Evolutionary conservation across 441 rosid species (phyloP).

Genomic region (Populus hybrid): DNA sequence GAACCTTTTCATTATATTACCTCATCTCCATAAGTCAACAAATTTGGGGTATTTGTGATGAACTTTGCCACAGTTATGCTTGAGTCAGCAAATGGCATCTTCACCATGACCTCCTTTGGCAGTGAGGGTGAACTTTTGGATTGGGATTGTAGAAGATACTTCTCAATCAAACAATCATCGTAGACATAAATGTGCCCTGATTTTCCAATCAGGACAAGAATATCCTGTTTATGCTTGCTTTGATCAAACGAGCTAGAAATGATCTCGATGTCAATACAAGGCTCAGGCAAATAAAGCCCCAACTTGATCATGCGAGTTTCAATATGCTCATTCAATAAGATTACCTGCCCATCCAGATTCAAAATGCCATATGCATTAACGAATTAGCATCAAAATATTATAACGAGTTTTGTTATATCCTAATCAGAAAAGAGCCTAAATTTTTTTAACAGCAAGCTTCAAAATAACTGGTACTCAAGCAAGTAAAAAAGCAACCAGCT

Average conservation of each 20-base stretch:
- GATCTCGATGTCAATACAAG: slow-evolving; percentile 74
- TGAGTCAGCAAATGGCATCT: slow-evolving; percentile 68
- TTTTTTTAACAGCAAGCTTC: neutral
- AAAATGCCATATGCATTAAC: neutral
- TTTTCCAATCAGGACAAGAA: slow-evolving; percentile 66
- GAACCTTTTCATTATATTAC: slow-evolving; percentile 32
- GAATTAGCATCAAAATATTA: neutral
- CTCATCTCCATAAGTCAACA: slow-evolving; percentile 54
- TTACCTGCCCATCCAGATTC: slow-evolving; percentile 45
- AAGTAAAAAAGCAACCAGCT: neutral
- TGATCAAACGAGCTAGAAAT: slow-evolving; percentile 52
- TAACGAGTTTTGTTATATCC: neutral
- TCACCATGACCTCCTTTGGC: slow-evolving; percentile 65
- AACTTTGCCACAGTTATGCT: slow-evolving; percentile 59
- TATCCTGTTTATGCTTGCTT: slow-evolving; percentile 56
- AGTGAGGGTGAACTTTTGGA: slow-evolving; percentile 71
- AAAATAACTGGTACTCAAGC: neutral
- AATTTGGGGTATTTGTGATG: slow-evolving; percentile 42
- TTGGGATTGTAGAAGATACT: slow-evolving; percentile 77
- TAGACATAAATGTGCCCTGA: slow-evolving; percentile 73
- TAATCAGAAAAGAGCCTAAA: neutral
- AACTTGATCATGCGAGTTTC: slow-evolving; percentile 81
- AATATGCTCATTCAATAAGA: slow-evolving; percentile 67
- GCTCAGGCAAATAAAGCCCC: slow-evolving; percentile 76
- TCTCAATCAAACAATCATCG: slow-evolving; percentile 75